Evolutionary conservation across 176 grass and related monocot species (phyloP).

Genomic region (Eleusine coracana): DNA sequence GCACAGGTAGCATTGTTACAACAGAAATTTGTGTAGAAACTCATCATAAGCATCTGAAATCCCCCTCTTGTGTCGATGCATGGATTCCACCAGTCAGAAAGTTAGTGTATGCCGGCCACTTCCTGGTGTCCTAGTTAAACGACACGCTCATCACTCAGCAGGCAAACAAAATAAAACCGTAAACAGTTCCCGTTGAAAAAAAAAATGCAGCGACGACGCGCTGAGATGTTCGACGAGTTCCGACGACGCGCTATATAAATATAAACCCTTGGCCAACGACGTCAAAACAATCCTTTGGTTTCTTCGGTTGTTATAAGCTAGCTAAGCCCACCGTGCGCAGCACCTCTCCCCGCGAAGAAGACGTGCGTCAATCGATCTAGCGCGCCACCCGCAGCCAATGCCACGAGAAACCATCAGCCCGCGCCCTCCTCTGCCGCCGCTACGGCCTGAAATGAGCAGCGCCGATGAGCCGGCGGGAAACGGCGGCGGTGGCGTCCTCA

Average conservation of each 20-base stretch:
- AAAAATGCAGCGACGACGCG: background rate
- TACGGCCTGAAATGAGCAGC: background rate
- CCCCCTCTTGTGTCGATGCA: too few relatives aligned
- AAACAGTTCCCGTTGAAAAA: background rate
- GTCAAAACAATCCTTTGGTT: conserved; percentile 17
- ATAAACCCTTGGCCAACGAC: conserved; percentile 10
- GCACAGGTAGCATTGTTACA: too few relatives aligned
- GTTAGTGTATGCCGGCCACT: too few relatives aligned
- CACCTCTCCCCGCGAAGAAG: background rate
- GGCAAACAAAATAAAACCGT: too few relatives aligned
- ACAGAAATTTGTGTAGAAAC: too few relatives aligned
- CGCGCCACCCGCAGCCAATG: background rate
- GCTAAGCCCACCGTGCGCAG: background rate
- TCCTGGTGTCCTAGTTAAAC: too few relatives aligned
- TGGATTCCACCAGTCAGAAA: too few relatives aligned
- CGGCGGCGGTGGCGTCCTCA: background rate
- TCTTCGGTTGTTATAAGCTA: background rate
- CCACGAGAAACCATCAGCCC: conserved; percentile 2
- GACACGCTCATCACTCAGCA: too few relatives aligned
- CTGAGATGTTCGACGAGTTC: background rate
- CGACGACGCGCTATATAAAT: conserved; percentile 24
- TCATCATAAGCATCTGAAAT: too few relatives aligned
- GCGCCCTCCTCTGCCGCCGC: conserved; percentile 1
- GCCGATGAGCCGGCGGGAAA: background rate
- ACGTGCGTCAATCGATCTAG: background rate